These are phyloP conservation scores for Botrytis porri DNA, from an alignment of 2,329 filamentous ascomycete genomes.

Conservation along the genomic window DNA sequence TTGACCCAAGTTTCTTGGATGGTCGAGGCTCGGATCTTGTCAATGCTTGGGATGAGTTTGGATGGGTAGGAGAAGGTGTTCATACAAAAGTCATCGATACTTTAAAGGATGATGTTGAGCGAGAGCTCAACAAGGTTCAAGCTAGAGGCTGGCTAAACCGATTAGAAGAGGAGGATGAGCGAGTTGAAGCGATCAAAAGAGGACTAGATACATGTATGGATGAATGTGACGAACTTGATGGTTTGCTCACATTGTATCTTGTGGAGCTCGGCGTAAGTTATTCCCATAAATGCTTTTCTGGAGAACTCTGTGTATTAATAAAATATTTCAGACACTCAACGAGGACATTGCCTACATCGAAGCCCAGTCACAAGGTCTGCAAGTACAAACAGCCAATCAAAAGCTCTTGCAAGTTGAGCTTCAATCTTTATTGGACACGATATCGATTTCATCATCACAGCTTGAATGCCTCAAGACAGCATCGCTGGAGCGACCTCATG, in stretches of 20 bases:
- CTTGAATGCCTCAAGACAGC: constrained; percentile 71
- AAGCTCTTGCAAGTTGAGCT: constrained; percentile 86
- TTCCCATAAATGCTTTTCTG: constrained; percentile 49
- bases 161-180: constrained; percentile 81
- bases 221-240: constrained; percentile 95
- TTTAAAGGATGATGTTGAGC: constrained; percentile 77
- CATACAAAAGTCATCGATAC: constrained; percentile 74
- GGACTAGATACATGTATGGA: constrained; percentile 87
- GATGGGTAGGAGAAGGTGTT: constrained; percentile 79
- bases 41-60: constrained; percentile 78
- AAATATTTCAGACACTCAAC: constrained; percentile 67
- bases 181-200: constrained; percentile 79
- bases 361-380: constrained; percentile 91
- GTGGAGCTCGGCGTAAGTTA: constrained; percentile 82
- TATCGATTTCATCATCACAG: constrained; percentile 76
- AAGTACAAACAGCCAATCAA: constrained; percentile 96
- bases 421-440: constrained; percentile 82
- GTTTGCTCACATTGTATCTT: constrained; percentile 87
- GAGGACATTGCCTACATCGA: constrained; percentile 98
- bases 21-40: constrained; percentile 77
- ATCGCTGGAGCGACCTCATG: constrained; percentile 67
- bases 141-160: constrained; percentile 89
- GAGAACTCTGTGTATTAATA: constrained; percentile 28
- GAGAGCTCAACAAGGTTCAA: constrained; percentile 86
- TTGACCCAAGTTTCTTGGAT: constrained; percentile 75